Conservation (phyloP, 2,329 filamentous ascomycete genomes). For the Curvularia sp. region DNA sequence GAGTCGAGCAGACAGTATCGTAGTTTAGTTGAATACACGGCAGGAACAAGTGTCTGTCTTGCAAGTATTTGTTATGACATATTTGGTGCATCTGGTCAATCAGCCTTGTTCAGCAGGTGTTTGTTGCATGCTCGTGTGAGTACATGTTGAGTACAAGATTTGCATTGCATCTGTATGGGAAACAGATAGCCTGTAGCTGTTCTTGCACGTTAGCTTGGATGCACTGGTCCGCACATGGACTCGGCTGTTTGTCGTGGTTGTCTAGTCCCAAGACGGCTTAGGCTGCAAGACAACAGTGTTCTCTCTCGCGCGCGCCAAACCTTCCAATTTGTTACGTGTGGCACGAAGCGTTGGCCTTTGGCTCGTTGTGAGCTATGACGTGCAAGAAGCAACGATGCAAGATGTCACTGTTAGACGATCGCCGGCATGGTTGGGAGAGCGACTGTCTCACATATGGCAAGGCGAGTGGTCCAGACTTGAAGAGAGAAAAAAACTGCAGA, state of each 20-base stretch:
- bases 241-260: background rate
- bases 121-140: background rate
- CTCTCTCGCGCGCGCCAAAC: background rate
- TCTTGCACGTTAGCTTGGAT: background rate
- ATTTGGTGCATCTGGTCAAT: background rate
- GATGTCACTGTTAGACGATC: conserved; percentile 3
- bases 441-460: background rate
- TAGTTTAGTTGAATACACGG: background rate
- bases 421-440: background rate
- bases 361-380: background rate
- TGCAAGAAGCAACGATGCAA: conserved; percentile 7
- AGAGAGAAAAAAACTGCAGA: conserved; percentile 3
- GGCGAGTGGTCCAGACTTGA: conserved; percentile 6
- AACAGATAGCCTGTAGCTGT: background rate
- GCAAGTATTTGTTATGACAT: background rate
- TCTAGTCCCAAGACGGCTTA: background rate
- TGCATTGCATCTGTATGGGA: background rate
- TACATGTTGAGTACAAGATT: background rate
- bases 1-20: conserved; percentile 4
- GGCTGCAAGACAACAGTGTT: background rate
- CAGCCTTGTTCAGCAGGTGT: background rate
- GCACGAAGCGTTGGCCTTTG: background rate
- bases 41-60: background rate
- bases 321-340: background rate
- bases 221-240: conserved; percentile 1